Percentiles rank a stretch among this genome's conserved stretches.
phyloP scores from a whole-genome alignment of 495 filamentous ascomycete species.

The Evansstolkia leycettana region DNA sequence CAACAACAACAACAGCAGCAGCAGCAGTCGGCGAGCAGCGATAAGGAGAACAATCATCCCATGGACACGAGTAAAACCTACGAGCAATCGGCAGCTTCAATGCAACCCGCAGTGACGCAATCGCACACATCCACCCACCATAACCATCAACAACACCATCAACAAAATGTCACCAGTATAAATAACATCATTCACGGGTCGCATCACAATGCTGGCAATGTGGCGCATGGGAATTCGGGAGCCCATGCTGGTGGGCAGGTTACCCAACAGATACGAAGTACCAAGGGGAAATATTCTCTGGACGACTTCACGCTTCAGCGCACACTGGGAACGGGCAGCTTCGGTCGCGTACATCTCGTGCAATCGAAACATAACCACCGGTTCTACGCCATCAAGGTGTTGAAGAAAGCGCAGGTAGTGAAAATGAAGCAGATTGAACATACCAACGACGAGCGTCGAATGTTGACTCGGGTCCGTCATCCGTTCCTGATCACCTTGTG shows the following conservation, averaged over 20 bases:
- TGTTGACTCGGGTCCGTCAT: slow-evolving; percentile 91
- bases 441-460: slow-evolving; percentile 91
- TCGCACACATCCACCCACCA: slow-evolving; percentile 2
- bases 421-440: slow-evolving; percentile 99
- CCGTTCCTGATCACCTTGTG: slow-evolving; percentile 95
- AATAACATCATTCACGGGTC: slow-evolving; percentile 28
- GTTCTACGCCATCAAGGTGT: slow-evolving; percentile 94
- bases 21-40: slow-evolving; percentile 24
- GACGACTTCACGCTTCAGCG: slow-evolving; percentile 77
- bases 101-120: slow-evolving; percentile 27
- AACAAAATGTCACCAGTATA: slow-evolving; percentile 32
- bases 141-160: slow-evolving; percentile 12
- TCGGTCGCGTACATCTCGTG: slow-evolving; percentile 89
- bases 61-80: slow-evolving; percentile 8
- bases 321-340: slow-evolving; percentile 91
- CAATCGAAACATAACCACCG: slow-evolving; percentile 95
- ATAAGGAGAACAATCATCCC: slow-evolving; percentile 13
- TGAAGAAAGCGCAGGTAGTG: slow-evolving; percentile 97
- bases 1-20: too few species aligned
- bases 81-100: slow-evolving; percentile 25
- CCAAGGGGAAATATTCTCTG: slow-evolving; percentile 96
- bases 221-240: slow-evolving; percentile 3
- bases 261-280: slow-evolving; percentile 39
- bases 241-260: slow-evolving; percentile 3
- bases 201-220: slow-evolving; percentile 5